These are phyloP conservation scores for Mantamonas sphyraenae DNA, from an alignment of 78 protist species.

Conservation along the genomic window DNA sequence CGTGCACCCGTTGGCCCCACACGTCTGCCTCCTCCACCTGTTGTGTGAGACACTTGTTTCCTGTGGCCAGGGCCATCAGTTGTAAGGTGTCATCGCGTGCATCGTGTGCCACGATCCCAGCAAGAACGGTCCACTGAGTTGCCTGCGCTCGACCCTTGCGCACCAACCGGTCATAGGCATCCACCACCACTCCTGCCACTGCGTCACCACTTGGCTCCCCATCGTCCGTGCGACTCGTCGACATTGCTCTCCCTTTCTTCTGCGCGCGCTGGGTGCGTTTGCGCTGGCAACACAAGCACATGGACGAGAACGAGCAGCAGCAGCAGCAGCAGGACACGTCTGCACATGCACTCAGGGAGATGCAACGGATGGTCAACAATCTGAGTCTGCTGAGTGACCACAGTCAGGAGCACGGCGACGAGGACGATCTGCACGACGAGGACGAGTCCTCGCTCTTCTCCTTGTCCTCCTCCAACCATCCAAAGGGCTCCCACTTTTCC, in stretches of 20 bases:
- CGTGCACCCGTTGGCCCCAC: neutral
- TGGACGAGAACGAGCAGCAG: neutral
- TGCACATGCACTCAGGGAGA: neutral
- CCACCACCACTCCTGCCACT: neutral
- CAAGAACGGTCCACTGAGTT: neutral
- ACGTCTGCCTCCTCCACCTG: neutral
- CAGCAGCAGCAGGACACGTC: neutral
- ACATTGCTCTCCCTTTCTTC: neutral
- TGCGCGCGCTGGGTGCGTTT: neutral
- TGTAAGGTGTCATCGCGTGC: neutral
- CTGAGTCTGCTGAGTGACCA: neutral
- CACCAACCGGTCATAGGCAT: neutral
- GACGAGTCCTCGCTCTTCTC: too few species aligned
- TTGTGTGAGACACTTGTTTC: neutral
- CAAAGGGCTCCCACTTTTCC: too few species aligned
- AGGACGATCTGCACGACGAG: neutral
- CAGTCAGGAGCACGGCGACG: neutral
- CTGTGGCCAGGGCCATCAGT: neutral
- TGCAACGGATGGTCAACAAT: neutral
- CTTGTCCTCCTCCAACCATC: too few species aligned
- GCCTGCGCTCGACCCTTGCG: neutral
- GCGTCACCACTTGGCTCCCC: neutral
- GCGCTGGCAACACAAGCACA: neutral
- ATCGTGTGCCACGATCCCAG: neutral
- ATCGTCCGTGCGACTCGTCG: neutral